Base-by-base conservation (phyloP, 2,329 filamentous ascomycete species). In the Microcyclosporella mali region DNA sequence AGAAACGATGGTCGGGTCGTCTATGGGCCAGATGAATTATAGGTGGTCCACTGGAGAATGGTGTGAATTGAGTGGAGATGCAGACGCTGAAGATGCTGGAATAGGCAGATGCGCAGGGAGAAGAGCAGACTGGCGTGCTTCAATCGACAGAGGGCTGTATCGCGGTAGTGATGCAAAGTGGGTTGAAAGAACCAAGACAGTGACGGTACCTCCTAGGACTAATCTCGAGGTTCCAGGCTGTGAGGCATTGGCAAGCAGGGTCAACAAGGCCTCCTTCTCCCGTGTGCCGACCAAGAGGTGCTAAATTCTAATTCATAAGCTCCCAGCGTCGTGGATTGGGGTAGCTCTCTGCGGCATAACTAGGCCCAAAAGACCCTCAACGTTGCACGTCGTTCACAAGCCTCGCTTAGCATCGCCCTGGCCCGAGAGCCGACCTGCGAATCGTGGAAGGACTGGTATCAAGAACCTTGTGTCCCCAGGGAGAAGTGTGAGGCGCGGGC, bases 271-370 rank as follows among this genome's bases (percentile, higher is more conserved):
- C 45, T 47, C 37, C 46, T 45, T 38, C 25, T 48, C 29, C 37
- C 40, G 45, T 41, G 31, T 7, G 33, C 33, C 18, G n/a, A 17
- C 18, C 14, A 15, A 17, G n/a, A 32, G 30, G 30, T 46, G 18
- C 37, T 45, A n/a, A n/a, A n/a, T n/a, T n/a, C n/a, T n/a, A 25
- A 25, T 25, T 6, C 21, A 16, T 45, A 49, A 49, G 49, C 44
- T 52, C 43, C 37, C 36, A 49, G 43, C 38, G 46, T 28, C 15
- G 39, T n/a, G n/a, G n/a, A n/a, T n/a, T n/a, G 47, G 47, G 40
- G 47, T 50, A 51, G 51, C 46, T 51, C 43, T 35, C 21, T 40
- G 46, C 49, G 49, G 46, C 46, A 48, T 43, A 25, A 4, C 21
- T 17, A 45, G 51, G n/a, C 48, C 39, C 43, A 47, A 48, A 49